phyloP scores from a whole-genome alignment of 129 eudicot species.

The Arctium lappa region DNA sequence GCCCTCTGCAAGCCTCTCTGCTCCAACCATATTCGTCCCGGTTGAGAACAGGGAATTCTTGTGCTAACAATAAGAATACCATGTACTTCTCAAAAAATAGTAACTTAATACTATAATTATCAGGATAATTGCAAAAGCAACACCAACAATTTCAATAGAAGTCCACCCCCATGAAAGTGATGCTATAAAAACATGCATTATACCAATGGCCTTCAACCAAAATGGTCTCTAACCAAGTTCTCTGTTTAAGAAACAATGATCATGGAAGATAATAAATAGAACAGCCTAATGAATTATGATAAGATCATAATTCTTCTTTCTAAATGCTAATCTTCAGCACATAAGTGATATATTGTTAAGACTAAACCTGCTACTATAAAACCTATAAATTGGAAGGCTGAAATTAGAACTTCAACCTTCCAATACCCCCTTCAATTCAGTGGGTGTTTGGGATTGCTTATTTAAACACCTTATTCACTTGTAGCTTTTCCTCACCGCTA shows the following conservation, averaged over 20 bases:
- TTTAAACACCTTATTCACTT: too few species aligned
- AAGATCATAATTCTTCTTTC: background rate
- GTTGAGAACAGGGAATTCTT: slow-evolving; percentile 85
- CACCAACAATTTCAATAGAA: background rate
- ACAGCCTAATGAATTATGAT: background rate
- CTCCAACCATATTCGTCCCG: slow-evolving; percentile 96
- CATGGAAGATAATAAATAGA: background rate
- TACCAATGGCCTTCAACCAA: background rate
- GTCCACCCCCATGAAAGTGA: background rate
- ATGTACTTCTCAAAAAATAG: background rate
- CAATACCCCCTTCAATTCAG: background rate
- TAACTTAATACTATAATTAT: background rate
- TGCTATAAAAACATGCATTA: background rate
- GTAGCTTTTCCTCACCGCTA: too few species aligned
- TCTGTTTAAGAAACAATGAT: background rate
- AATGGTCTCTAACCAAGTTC: background rate
- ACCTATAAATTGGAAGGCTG: background rate
- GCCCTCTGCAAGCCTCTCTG: slow-evolving; percentile 95
- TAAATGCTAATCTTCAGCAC: background rate
- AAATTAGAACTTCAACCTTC: background rate
- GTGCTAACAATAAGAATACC: slow-evolving; percentile 42
- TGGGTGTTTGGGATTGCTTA: too few species aligned
- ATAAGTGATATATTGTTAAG: background rate
- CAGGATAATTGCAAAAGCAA: background rate
- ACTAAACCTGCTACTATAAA: background rate